Conservation (phyloP, 2,329 filamentous ascomycete genomes). For the Immersiporthe knoxdaviesiana region DNA sequence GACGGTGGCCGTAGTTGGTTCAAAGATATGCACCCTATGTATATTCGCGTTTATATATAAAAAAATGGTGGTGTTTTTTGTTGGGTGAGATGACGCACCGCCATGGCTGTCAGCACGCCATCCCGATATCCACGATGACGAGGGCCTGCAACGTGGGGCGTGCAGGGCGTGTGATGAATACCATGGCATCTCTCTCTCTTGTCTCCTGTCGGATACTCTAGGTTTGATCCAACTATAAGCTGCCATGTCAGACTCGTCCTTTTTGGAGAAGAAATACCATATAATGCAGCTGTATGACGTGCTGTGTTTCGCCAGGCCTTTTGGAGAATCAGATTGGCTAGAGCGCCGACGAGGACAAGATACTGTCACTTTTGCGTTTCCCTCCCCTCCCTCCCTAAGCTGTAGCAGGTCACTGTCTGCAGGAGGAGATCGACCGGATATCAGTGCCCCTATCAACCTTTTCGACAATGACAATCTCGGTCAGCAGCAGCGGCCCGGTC, state of each 20-base stretch:
- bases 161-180: slow-evolving; percentile 1
- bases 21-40: too few relatives aligned
- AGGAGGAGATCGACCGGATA: not conserved
- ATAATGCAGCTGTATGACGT: slow-evolving; percentile 16
- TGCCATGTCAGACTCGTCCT: not conserved
- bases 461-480: not conserved
- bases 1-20: not conserved
- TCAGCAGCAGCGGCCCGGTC: not conserved
- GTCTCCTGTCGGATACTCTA: not conserved
- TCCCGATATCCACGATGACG: not conserved
- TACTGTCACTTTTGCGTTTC: not conserved
- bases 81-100: slow-evolving; percentile 6
- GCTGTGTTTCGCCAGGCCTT: slow-evolving; percentile 6
- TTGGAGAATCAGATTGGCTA: not conserved
- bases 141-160: slow-evolving; percentile 7
- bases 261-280: slow-evolving; percentile 8
- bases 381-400: not conserved
- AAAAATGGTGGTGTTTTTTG: not conserved
- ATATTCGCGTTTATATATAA: too few relatives aligned
- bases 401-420: not conserved
- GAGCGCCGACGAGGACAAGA: not conserved
- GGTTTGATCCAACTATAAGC: not conserved
- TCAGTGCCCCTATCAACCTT: not conserved
- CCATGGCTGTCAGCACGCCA: slow-evolving; percentile 20
- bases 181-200: not conserved